phyloP scores from a whole-genome alignment of 1,284 basidiomycete species.

The Thecaphora thlaspeos region DNA sequence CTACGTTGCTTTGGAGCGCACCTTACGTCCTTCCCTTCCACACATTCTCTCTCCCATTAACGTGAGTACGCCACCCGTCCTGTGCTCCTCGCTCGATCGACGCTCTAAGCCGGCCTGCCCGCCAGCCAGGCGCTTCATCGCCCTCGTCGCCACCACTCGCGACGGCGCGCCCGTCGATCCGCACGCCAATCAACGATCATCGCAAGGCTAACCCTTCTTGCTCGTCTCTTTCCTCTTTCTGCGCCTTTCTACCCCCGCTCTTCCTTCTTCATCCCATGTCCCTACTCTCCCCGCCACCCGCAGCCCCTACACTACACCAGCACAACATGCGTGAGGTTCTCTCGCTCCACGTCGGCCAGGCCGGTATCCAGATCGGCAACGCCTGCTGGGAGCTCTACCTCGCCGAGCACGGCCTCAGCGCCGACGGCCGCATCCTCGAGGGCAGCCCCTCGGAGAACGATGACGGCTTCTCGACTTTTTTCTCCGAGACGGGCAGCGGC shows the following conservation, averaged over 20 bases:
- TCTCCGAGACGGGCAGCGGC: conserved; percentile 57
- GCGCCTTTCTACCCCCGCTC: not conserved
- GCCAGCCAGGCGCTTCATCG: too few species aligned
- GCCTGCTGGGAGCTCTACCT: conserved; percentile 86
- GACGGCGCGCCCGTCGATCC: too few species aligned
- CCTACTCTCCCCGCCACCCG: conserved; percentile 1
- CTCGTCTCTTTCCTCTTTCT: not conserved
- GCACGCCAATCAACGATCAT: too few species aligned
- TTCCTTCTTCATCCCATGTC: too few species aligned
- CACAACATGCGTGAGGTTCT: conserved; percentile 67
- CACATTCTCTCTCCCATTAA: conserved; percentile 5
- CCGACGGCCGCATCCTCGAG: conserved; percentile 59
- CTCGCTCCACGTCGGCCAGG: conserved; percentile 90
- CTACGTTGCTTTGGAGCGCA: conserved; percentile 54
- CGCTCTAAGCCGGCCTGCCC: too few species aligned
- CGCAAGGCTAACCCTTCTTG: too few species aligned
- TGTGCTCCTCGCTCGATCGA: not conserved
- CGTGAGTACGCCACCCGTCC: conserved; percentile 11
- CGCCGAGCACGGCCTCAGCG: conserved; percentile 85
- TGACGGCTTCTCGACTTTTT: conserved; percentile 91
- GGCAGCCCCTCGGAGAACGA: conserved; percentile 74
- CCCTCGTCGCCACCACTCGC: too few species aligned
- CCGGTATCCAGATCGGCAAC: conserved; percentile 74
- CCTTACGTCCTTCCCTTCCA: conserved; percentile 3
- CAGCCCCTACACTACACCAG: not conserved